These are phyloP conservation scores for Leptomonas pyrrhocoris DNA, from an alignment of 208 protist genomes.

Conservation along the genomic window DNA sequence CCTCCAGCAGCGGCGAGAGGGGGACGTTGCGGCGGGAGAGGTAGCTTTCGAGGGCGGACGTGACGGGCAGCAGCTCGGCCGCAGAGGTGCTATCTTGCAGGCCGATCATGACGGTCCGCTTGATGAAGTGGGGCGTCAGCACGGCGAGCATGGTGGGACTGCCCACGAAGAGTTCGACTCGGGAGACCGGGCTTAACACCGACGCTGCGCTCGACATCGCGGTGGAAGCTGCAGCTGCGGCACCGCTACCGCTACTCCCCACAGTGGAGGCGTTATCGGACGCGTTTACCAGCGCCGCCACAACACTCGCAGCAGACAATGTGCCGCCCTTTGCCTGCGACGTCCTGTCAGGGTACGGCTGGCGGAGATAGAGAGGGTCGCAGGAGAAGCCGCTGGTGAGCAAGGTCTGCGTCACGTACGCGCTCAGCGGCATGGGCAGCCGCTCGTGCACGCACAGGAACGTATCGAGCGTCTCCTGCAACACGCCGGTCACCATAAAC, in stretches of 20 bases:
- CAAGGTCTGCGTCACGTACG: slow-evolving; percentile 42
- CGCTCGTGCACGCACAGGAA: slow-evolving; percentile 23
- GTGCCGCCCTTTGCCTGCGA: background rate
- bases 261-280: background rate
- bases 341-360: slow-evolving; percentile 1
- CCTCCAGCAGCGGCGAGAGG: slow-evolving; percentile 61
- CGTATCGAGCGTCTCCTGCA: slow-evolving; percentile 59
- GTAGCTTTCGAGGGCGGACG: slow-evolving; percentile 63
- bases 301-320: background rate
- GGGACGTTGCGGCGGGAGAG: slow-evolving; percentile 44
- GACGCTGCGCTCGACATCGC: background rate
- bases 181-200: background rate
- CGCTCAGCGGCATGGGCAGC: slow-evolving; percentile 16
- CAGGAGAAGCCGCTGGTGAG: slow-evolving; percentile 62
- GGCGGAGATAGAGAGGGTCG: slow-evolving; percentile 35
- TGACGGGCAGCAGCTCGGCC: slow-evolving; percentile 51
- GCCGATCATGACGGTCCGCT: slow-evolving; percentile 37
- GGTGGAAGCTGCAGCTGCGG: background rate
- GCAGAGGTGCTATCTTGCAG: slow-evolving; percentile 36
- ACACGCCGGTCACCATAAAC: slow-evolving; percentile 43
- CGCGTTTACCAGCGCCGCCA: slow-evolving; percentile 2
- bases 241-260: background rate
- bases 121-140: slow-evolving; percentile 61
- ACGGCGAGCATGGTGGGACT: slow-evolving; percentile 69
- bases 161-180: slow-evolving; percentile 38